Percentiles rank a stretch among this genome's conserved stretches.
Conservation (phyloP, 1,139 yeast genomes). For the Candida freyschussii region DNA sequence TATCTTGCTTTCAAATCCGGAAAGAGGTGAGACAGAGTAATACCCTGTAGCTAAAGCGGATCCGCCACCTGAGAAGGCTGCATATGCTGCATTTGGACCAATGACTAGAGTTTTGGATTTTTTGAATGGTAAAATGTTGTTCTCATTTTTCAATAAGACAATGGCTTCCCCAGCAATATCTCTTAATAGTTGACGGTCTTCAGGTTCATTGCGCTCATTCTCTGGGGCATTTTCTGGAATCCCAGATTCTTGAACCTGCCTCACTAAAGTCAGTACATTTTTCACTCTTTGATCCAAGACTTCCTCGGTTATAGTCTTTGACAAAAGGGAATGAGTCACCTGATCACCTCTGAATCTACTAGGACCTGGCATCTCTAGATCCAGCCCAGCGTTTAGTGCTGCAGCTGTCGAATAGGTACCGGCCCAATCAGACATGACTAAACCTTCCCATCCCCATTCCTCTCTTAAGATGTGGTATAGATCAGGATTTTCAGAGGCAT, state of each 20-base stretch:
- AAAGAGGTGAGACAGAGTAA: constrained; percentile 37
- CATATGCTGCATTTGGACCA: constrained; percentile 43
- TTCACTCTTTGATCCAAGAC: constrained; percentile 37
- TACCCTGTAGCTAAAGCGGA: constrained; percentile 43
- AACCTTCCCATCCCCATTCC: constrained; percentile 55
- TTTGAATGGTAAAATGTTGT: constrained; percentile 36
- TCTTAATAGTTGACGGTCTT: constrained; percentile 39
- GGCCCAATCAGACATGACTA: constrained; percentile 56
- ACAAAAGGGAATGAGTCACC: constrained; percentile 34
- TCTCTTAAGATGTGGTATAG: constrained; percentile 41
- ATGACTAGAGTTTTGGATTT: constrained; percentile 39
- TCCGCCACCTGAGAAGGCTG: constrained; percentile 47
- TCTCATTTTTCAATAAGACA: constrained; percentile 50
- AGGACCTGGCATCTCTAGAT: constrained; percentile 60
- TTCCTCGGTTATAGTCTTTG: constrained; percentile 25
- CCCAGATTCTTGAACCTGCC: constrained; percentile 38
- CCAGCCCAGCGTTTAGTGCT: constrained; percentile 48
- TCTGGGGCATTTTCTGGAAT: constrained; percentile 32
- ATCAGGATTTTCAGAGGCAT: constrained; percentile 40
- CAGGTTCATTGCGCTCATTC: constrained; percentile 33
- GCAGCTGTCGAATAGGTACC: constrained; percentile 47
- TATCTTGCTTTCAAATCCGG: constrained; percentile 32
- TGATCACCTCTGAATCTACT: constrained; percentile 40
- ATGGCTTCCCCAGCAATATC: constrained; percentile 45
- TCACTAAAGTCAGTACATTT: constrained; percentile 40